These are phyloP conservation scores for Venturia carpophila DNA, from an alignment of 2,329 filamentous ascomycete genomes.

Conservation along the genomic window DNA sequence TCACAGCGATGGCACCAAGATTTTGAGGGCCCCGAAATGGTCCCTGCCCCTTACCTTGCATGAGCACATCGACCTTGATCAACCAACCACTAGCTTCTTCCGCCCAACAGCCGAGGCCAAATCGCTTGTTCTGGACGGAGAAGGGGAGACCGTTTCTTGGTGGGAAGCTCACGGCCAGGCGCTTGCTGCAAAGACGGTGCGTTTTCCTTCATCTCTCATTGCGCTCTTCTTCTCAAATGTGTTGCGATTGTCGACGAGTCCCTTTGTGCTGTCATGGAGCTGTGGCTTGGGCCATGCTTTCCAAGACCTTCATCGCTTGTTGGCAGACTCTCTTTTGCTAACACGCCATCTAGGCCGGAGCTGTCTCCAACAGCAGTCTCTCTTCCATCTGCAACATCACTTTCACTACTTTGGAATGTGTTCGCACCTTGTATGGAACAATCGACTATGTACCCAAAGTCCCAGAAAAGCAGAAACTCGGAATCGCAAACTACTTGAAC, in stretches of 20 bases:
- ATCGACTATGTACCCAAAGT: conserved; percentile 14
- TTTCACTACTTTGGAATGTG: conserved; percentile 11
- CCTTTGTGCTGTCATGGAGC: not conserved
- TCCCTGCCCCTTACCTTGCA: conserved; percentile 51
- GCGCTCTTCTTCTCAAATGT: not conserved
- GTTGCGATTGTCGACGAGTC: not conserved
- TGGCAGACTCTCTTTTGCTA: not conserved
- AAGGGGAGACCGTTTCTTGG: not conserved
- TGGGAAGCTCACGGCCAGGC: conserved; percentile 8
- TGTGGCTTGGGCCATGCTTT: not conserved
- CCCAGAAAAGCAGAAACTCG: conserved; percentile 17
- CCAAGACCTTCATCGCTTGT: not conserved
- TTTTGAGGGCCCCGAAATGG: conserved; percentile 49
- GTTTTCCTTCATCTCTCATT: not conserved
- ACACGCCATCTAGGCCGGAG: not conserved
- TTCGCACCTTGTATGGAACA: conserved; percentile 14
- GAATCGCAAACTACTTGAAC: conserved; percentile 16
- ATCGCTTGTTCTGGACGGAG: conserved; percentile 22
- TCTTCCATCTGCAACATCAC: conserved; percentile 16
- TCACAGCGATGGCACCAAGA: conserved; percentile 47
- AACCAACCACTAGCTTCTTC: conserved; percentile 55
- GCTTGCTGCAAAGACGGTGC: not conserved
- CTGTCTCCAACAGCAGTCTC: not conserved
- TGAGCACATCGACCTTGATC: conserved; percentile 51
- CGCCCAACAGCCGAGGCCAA: conserved; percentile 28